These are phyloP conservation scores for Backusella luteola DNA, from an alignment of 192 early-diverging fungal genomes.

Conservation along the genomic window DNA sequence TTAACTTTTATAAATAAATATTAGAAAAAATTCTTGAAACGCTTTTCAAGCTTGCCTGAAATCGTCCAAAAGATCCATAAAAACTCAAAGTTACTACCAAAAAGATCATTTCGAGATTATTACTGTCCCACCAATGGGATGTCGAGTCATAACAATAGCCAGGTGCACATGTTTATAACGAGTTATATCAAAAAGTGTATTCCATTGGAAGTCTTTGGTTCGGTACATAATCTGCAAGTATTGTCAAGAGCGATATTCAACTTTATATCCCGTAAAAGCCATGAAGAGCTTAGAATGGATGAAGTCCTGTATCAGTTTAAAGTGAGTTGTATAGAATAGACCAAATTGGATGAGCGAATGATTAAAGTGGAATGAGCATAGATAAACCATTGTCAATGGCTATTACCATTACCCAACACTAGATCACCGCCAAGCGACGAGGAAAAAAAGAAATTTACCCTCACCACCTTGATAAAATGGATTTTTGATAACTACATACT, in stretches of 20 bases:
- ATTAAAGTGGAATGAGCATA: neutral
- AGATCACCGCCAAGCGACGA: neutral
- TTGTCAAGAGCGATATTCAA: neutral
- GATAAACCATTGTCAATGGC: neutral
- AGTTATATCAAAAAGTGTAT: neutral
- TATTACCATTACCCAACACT: neutral
- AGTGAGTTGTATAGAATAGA: neutral
- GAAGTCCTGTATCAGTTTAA: neutral
- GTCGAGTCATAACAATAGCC: neutral
- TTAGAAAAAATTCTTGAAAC: neutral
- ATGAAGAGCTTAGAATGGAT: conserved; percentile 3
- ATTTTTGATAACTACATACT: neutral
- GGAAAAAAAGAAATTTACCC: neutral
- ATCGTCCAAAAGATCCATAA: neutral
- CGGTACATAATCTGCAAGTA: neutral
- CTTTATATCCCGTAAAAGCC: neutral
- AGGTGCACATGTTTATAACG: neutral
- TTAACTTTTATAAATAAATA: too few species aligned
- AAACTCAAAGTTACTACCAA: neutral
- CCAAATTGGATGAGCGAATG: neutral
- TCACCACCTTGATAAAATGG: neutral
- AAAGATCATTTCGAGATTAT: neutral
- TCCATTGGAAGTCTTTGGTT: neutral
- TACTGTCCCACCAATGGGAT: neutral
- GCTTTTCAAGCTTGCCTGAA: neutral